Percentiles rank a stretch among this genome's conserved stretches.
Evolutionary conservation across 73 alveolate genomes (phyloP).

Genomic region (Tetrahymena thermophila): DNA sequence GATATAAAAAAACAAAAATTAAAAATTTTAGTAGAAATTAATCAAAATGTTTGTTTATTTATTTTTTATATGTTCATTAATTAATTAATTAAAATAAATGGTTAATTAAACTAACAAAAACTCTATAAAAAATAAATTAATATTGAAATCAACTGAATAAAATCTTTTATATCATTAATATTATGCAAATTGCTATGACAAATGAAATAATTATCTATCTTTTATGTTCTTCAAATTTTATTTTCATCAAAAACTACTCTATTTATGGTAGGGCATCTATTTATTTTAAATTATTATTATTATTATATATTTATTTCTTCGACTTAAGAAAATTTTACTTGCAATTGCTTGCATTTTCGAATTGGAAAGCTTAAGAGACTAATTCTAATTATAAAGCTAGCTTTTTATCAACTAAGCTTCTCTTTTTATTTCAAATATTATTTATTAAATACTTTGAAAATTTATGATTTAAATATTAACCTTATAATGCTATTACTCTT

Average conservation of each 20-base stretch:
- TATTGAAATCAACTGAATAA: neutral
- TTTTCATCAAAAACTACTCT: neutral
- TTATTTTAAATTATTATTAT: neutral
- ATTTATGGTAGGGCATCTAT: neutral
- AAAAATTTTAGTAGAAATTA: neutral
- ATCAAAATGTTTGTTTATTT: neutral
- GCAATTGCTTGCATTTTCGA: neutral
- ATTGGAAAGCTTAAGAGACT: neutral
- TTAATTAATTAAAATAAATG: no score
- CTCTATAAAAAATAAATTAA: neutral
- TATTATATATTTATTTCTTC: neutral
- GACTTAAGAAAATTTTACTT: neutral
- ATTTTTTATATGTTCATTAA: no score
- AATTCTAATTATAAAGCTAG: neutral
- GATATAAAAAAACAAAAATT: neutral
- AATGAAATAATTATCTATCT: neutral
- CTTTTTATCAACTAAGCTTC: neutral
- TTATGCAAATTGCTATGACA: neutral
- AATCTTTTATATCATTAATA: neutral
- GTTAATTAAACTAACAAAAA: neutral
- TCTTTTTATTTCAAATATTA: neutral
- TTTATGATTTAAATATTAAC: neutral
- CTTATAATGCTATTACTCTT: neutral
- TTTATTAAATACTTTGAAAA: no score
- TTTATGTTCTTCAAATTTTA: neutral